phyloP scores from a whole-genome alignment of 2,329 filamentous ascomycete species.

The Sarocladium brachiariae region DNA sequence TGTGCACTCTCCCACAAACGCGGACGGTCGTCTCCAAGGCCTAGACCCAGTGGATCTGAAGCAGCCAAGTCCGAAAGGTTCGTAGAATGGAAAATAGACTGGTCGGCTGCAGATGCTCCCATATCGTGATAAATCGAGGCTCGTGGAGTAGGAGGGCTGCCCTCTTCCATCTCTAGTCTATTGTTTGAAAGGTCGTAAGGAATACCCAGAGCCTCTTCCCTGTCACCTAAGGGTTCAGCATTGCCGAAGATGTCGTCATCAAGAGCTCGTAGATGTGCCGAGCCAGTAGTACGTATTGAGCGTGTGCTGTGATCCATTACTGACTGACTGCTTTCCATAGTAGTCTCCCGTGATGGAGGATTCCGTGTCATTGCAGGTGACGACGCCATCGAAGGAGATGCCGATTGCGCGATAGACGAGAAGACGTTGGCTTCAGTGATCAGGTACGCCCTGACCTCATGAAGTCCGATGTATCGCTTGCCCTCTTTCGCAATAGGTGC shows the following conservation, averaged over 20 bases:
- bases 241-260: slow-evolving; percentile 16
- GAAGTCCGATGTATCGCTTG: slow-evolving; percentile 58
- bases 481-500: slow-evolving; percentile 48
- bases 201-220: slow-evolving; percentile 49
- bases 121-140: slow-evolving; percentile 40
- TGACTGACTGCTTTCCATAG: slow-evolving; percentile 11
- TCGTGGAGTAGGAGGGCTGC: slow-evolving; percentile 43
- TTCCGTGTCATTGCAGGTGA: slow-evolving; percentile 44
- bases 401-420: slow-evolving; percentile 48
- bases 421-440: slow-evolving; percentile 64
- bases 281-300: not conserved
- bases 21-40: not conserved
- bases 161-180: slow-evolving; percentile 29
- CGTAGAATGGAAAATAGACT: slow-evolving; percentile 14
- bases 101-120: slow-evolving; percentile 14
- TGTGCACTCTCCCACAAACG: slow-evolving; percentile 1
- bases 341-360: slow-evolving; percentile 26
- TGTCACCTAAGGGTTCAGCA: slow-evolving; percentile 34
- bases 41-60: not conserved
- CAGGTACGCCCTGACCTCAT: slow-evolving; percentile 55
- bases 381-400: slow-evolving; percentile 33
- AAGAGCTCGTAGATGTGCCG: slow-evolving; percentile 3
- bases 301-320: slow-evolving; percentile 17
- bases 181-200: slow-evolving; percentile 42
- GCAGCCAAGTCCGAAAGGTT: slow-evolving; percentile 7